phyloP scores from a whole-genome alignment of 2,329 filamentous ascomycete genomes.

The Thielaviopsis punctulata region DNA sequence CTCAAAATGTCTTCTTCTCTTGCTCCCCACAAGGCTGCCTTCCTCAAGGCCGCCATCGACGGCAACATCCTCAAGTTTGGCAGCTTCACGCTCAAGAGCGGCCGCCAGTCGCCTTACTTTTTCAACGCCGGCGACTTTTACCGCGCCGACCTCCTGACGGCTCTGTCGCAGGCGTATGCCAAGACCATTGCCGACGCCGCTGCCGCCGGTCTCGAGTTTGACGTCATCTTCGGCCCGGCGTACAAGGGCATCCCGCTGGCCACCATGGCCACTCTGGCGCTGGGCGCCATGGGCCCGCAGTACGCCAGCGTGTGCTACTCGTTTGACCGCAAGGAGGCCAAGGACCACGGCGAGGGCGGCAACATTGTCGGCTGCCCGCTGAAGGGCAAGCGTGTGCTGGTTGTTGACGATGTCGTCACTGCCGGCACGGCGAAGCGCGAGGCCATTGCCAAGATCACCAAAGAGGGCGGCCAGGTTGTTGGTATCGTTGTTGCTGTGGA shows the following conservation, averaged over 20 bases:
- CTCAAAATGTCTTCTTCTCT: constrained; percentile 28
- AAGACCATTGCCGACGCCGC: constrained; percentile 37
- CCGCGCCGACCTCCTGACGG: constrained; percentile 56
- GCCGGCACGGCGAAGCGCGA: constrained; percentile 89
- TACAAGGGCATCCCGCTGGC: constrained; percentile 97
- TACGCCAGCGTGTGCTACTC: constrained; percentile 63
- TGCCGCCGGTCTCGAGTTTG: constrained; percentile 38
- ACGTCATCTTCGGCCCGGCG: constrained; percentile 82
- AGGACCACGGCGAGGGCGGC: constrained; percentile 89
- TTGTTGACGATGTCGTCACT: constrained; percentile 94
- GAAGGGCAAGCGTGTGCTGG: constrained; percentile 69
- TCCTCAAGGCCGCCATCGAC: constrained; percentile 51
- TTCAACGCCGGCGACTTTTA: constrained; percentile 93
- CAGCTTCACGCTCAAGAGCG: constrained; percentile 79
- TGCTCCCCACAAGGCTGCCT: constrained; percentile 50
- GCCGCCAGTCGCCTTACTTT: constrained; percentile 85
- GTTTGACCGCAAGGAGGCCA: constrained; percentile 92
- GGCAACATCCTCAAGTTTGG: constrained; percentile 65
- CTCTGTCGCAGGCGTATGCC: constrained; percentile 71
- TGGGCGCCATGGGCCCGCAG: constrained; percentile 49
- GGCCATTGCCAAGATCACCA: constrained; percentile 74
- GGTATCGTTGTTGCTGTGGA: constrained; percentile 83
- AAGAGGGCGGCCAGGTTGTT: constrained; percentile 67
- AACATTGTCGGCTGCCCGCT: constrained; percentile 77
- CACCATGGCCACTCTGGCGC: constrained; percentile 56